A percentile compares a stretch with the other conserved stretches of the same genome.
Evolutionary conservation across 176 grass and related monocot genomes (phyloP).

Genomic region (Leersia perrieri): DNA sequence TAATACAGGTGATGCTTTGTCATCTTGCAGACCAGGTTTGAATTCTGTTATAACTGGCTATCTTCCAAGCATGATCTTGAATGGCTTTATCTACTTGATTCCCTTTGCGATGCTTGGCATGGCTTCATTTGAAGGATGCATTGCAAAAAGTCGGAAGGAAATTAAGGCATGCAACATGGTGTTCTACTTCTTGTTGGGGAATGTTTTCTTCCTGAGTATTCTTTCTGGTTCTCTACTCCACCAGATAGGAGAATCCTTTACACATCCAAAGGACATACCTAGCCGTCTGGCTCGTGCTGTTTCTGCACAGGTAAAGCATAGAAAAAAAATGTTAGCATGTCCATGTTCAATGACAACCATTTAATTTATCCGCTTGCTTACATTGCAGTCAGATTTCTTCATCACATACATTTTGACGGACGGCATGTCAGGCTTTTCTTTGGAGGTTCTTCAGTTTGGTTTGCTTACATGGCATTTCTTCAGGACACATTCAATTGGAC

Average conservation of each 20-base stretch:
- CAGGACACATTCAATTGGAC: constrained; percentile 37
- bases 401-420: constrained; percentile 94
- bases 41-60: constrained; percentile 78
- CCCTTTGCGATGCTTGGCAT: constrained; percentile 75
- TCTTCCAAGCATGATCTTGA: constrained; percentile 81
- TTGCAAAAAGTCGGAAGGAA: constrained; percentile 64
- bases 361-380: constrained; percentile 15
- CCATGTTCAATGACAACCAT: neutral
- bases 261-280: constrained; percentile 80
- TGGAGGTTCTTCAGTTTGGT: constrained; percentile 82
- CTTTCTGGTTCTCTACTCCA: constrained; percentile 77
- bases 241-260: constrained; percentile 78
- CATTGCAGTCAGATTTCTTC: constrained; percentile 90
- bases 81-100: constrained; percentile 84
- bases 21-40: constrained; percentile 72
- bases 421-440: constrained; percentile 87
- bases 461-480: constrained; percentile 68
- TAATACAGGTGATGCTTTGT: constrained; percentile 1
- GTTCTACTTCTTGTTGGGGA: constrained; percentile 92
- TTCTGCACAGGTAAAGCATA: constrained; percentile 70
- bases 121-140: constrained; percentile 66
- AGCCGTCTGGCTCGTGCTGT: constrained; percentile 79
- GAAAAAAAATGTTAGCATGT: neutral
- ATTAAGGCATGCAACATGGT: constrained; percentile 90
- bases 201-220: constrained; percentile 86